phyloP scores from a whole-genome alignment of 768 basidiomycete species.

The Boletus tomentosulus region DNA sequence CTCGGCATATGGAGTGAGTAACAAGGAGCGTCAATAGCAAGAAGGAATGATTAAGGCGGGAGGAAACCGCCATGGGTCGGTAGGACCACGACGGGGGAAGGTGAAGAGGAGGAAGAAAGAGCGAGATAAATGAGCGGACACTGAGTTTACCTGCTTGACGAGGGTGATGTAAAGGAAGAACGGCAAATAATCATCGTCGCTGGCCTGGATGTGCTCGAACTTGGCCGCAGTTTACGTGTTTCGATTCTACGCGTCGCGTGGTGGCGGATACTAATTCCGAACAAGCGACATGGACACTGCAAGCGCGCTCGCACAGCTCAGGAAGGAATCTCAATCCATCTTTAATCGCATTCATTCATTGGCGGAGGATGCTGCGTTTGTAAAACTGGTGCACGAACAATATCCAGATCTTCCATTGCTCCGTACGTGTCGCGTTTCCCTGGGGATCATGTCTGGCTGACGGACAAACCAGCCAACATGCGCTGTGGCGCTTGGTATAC shows the following conservation, averaged over 20 bases:
- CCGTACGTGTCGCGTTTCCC: constrained; percentile 35
- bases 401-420: constrained; percentile 53
- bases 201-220: background rate
- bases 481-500: constrained; percentile 95
- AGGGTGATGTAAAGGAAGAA: constrained; percentile 6
- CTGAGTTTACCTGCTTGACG: background rate
- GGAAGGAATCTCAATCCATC: constrained; percentile 69
- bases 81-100: background rate
- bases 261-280: no score
- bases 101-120: constrained; percentile 11
- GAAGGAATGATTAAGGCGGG: constrained; percentile 18
- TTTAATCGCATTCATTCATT: constrained; percentile 90
- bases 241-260: no score
- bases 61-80: constrained; percentile 25
- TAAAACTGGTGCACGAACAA: constrained; percentile 46
- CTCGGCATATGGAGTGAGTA: constrained; percentile 1
- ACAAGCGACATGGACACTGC: background rate
- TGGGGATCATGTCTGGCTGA: background rate
- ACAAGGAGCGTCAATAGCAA: constrained; percentile 13
- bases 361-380: constrained; percentile 68
- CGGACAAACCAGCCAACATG: constrained; percentile 67
- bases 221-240: constrained; percentile 7
- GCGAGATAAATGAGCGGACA: constrained; percentile 10
- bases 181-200: background rate
- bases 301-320: constrained; percentile 45